Evolutionary conservation across 805 yeast genomes (phyloP).

Genomic region (Candida alai): DNA sequence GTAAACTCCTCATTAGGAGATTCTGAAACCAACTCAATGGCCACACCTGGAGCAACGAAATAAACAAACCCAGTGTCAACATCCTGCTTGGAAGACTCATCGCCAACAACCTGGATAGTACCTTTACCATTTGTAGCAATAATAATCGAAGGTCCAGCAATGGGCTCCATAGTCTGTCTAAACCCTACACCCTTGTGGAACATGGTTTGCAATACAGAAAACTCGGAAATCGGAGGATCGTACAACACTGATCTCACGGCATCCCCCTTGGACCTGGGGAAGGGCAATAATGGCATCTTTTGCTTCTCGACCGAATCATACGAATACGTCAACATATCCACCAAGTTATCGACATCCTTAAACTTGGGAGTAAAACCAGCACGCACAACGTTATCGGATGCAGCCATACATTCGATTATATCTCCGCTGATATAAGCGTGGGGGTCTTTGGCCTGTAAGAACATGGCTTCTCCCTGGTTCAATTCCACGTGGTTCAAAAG

Average conservation of each 20-base stretch:
- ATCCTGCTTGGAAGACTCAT: constrained; percentile 21
- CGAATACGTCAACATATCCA: constrained; percentile 84
- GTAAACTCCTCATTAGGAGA: constrained; percentile 53
- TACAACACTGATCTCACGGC: constrained; percentile 61
- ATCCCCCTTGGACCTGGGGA: constrained; percentile 59
- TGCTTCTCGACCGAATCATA: constrained; percentile 90
- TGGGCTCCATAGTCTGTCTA: constrained; percentile 51
- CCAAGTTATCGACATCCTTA: constrained; percentile 89
- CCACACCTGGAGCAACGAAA: constrained; percentile 77
- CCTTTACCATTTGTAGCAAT: constrained; percentile 85
- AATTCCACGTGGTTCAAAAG: constrained; percentile 84
- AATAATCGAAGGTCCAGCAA: constrained; percentile 85
- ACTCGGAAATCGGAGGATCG: constrained; percentile 97
- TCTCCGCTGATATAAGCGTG: constrained; percentile 98
- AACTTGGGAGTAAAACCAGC: constrained; percentile 99
- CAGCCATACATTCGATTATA: constrained; percentile 99
- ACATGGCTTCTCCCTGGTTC: constrained; percentile 91
- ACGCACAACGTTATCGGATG: constrained; percentile 95
- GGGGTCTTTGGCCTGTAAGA: constrained; percentile 93
- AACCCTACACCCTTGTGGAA: constrained; percentile 47
- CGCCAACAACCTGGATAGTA: constrained; percentile 40
- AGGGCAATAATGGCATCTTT: constrained; percentile 69
- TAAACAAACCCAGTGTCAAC: constrained; percentile 72
- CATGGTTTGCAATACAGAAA: constrained; percentile 83
- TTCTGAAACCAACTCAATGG: constrained; percentile 53